These are phyloP conservation scores for Amanita inopinata DNA, from an alignment of 768 basidiomycete species.

Conservation along the genomic window DNA sequence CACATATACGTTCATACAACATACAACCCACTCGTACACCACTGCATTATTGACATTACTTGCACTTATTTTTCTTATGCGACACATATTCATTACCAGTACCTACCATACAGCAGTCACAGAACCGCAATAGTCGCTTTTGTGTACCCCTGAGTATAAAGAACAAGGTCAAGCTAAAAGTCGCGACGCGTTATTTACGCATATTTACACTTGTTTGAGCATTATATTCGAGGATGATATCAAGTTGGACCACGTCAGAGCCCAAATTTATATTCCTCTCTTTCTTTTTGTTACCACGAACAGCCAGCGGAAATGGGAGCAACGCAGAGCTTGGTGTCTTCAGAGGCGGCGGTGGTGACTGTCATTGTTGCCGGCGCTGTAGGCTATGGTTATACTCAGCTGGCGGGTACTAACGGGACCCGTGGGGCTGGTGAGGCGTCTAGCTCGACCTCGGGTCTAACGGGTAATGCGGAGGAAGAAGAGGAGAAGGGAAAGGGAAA, in stretches of 20 bases:
- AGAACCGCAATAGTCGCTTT: too few species aligned
- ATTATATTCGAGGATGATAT: conserved; percentile 6
- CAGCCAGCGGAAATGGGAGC: conserved; percentile 40
- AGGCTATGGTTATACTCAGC: conserved; percentile 26
- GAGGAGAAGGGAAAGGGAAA: conserved; percentile 17
- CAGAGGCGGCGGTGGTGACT: conserved; percentile 28
- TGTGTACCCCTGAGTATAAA: too few species aligned
- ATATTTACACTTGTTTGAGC: conserved; percentile 7
- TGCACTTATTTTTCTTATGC: background rate
- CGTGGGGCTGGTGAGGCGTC: conserved; percentile 10
- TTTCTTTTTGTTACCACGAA: too few species aligned
- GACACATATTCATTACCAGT: background rate
- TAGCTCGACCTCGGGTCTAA: too few species aligned
- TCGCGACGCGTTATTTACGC: conserved; percentile 9
- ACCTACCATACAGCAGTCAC: too few species aligned
- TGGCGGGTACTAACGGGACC: conserved; percentile 12
- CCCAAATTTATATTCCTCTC: too few species aligned
- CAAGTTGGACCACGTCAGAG: background rate
- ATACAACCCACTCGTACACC: too few species aligned
- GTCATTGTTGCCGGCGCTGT: conserved; percentile 31
- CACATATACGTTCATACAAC: too few species aligned
- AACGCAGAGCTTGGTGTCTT: conserved; percentile 31
- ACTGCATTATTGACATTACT: too few species aligned
- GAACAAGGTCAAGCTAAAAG: conserved; percentile 13
- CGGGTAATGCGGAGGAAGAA: too few species aligned